Evolutionary conservation across 2,329 filamentous ascomycete genomes (phyloP), one percentile per base, ranked within the genome.

Genomic region (Ilyonectria robusta): DNA sequence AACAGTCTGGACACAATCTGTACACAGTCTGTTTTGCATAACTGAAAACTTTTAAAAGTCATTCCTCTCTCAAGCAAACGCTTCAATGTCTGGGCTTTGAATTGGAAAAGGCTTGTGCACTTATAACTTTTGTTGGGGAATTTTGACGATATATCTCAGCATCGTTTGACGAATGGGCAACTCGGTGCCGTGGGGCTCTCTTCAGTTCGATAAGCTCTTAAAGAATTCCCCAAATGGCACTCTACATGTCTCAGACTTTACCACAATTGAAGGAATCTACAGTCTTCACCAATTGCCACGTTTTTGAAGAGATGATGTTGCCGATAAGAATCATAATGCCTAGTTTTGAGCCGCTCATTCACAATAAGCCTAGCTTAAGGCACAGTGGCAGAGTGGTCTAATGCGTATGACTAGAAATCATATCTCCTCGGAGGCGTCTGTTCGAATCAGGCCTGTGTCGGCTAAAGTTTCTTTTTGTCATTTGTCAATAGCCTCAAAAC

Each of bases 401-500:
- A 65, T 65, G 62, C 62, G 62, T 65, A 60, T 65, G 62, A 65
- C 62, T 65, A 65, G 62, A 65, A 65, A 65, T 65, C 62, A 65
- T 60, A 65, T 65, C 62, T 65, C 62, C 9, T 65, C 62, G 62
- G 62, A 65, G 62, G 62, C 62, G 62, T 65, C 62, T 65, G 62
- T 65, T 65, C 62, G 21, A 65, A 65, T 65, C 62, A 65, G 62
- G 62, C 62, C 62, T 57, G 58, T 44, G 62, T 65, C 56, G 62
- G 21, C 17, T 55, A 6, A 26, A 54, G 8, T 42, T 15, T 19
- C 8, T 55, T 55, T 64, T 58, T 48, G 37, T 26, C 5, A 6
- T 26, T 26, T 26, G 26, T 26, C 26, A 26, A 6, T 1, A 26
- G 4, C 26, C 26, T 26, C 26, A 26, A 26, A 26, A 26, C 6